Evolutionary conservation across 2,329 filamentous ascomycete genomes (phyloP).

Genomic region (Aspergillus phoenicis): DNA sequence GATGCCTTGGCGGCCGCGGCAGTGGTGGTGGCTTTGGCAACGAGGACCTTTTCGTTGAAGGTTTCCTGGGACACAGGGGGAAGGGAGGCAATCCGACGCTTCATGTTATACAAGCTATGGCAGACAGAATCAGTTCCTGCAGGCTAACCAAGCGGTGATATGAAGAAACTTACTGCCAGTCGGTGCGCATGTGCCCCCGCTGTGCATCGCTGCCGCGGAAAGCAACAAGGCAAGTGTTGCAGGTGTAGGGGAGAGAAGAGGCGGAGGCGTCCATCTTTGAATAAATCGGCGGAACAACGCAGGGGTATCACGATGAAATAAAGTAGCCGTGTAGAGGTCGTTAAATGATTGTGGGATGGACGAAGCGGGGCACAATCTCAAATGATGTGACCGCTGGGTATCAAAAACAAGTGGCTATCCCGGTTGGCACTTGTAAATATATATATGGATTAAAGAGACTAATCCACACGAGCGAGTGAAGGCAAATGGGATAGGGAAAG

Average conservation of each 20-base stretch:
- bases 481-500: too few species aligned
- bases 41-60: slow-evolving; percentile 93
- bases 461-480: not conserved
- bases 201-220: slow-evolving; percentile 94
- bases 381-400: not conserved
- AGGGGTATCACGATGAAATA: slow-evolving; percentile 1
- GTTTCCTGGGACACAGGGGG: slow-evolving; percentile 89
- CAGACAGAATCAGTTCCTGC: slow-evolving; percentile 7
- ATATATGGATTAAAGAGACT: too few species aligned
- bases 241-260: slow-evolving; percentile 86
- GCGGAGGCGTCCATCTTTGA: slow-evolving; percentile 23
- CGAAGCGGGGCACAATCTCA: slow-evolving; percentile 27
- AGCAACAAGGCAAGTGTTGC: slow-evolving; percentile 96
- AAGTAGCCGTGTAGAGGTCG: slow-evolving; percentile 12
- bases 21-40: slow-evolving; percentile 80
- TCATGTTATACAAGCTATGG: slow-evolving; percentile 85
- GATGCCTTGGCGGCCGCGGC: slow-evolving; percentile 85
- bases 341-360: slow-evolving; percentile 31
- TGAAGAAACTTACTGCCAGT: slow-evolving; percentile 81
- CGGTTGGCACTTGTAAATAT: not conserved
- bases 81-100: slow-evolving; percentile 86
- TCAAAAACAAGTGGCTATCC: not conserved
- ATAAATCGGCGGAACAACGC: slow-evolving; percentile 29
- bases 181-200: slow-evolving; percentile 93
- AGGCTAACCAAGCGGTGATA: not conserved